Base-by-base conservation (phyloP, 495 filamentous ascomycete species). In the Emericellopsis terricola region DNA sequence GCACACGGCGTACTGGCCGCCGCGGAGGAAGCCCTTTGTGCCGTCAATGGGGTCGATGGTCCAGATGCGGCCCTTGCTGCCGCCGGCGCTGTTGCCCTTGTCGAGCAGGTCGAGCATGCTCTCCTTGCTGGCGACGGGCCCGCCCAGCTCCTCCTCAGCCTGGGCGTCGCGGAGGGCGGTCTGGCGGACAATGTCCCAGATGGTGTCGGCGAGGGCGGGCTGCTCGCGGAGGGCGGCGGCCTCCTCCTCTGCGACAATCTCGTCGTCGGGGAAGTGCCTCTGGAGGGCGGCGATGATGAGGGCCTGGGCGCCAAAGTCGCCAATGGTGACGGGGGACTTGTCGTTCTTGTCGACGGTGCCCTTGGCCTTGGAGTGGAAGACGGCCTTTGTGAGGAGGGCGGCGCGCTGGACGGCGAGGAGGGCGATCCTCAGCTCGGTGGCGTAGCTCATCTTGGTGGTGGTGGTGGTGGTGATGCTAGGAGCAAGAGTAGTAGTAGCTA, bases 1-100 rank as follows among this genome's bases (percentile, higher is more conserved):
- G 52, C 85, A 93, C 19, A 99, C 82, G 15, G 89, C 89, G 50
- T 99, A 99, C 57, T 99, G 89, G 13, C 83, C 89, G n/a, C 91
- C 91, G 31, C 89, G 68, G 33, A 99, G 63, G 58, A 99, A 99
- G 17, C 89, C 89, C 55, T 91, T 89, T 36, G 89, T 99, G 29
- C 89, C 89, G 53, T 99, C 89, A 38, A 99, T 92, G 24, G 89
- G 89, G 56, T 99, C 89, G 31, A 99, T 65, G 14, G 89, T 81
- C 89, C 89, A 99, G 55, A 94, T 83, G 39, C 89, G 67, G 17
- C 89, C 89, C 43, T 67, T 69, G 30, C 62, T 42, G 14, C 89
- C 89, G 39, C 91, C 89, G 28, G 68, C 53, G 47, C 78, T 84
- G 39, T 76, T 77, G 27, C 89, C 89, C 31, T 62, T 57, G 57